Evolutionary conservation across 139 green algal genomes (phyloP), one percentile per base, ranked within the genome.

Genomic region (Pleodorina starrii): DNA sequence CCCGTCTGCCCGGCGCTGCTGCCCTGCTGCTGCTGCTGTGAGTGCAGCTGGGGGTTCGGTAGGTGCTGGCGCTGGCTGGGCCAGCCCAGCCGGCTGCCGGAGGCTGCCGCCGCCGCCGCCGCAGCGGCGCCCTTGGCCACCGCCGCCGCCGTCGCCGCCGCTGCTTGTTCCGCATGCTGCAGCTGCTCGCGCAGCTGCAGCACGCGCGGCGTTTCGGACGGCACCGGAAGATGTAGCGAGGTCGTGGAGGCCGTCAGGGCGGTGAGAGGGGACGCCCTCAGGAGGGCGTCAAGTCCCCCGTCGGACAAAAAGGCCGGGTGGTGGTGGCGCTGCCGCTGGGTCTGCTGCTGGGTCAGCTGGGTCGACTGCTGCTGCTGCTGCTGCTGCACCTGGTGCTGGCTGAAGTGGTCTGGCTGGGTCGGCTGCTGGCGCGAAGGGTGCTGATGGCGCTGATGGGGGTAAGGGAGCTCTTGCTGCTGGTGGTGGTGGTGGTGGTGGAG

Each of bases 161-260:
- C 44, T 60, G 44, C 27, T 66, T 27, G n/a, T 25, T 63, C 46
- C 54, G 54, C 6, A 21, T 66, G n/a, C n/a, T n/a, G n/a, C n/a
- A n/a, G n/a, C n/a, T n/a, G n/a, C n/a, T 66, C 54, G 21, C 29
- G 54, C 29, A 21, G 54, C 54, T 25, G 50, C 50, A 84, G 35
- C 27, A 59, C 36, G 11, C 40, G 54, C 12, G 79, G 79, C 40
- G 79, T 86, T 7, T 86, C 79, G 19, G 79, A 76, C 14, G 38
- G 81, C 40, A 63, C 17, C 14, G 81, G 60, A 42, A 63, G 60
- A 5, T 27, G 29, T 44, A 82, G 14, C 29, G 74, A 82, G 10
- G 72, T 36, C 19, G 38, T 80, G 40, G 79, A 60, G 9, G 57
- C 10, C 14, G 40, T 59, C 36, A 46, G 5, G 6, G 63, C 12